Evolutionary conservation across 352 stramenopile genomes (phyloP), one percentile per base, ranked within the genome.

Genomic region (Globisporangium canariense): DNA sequence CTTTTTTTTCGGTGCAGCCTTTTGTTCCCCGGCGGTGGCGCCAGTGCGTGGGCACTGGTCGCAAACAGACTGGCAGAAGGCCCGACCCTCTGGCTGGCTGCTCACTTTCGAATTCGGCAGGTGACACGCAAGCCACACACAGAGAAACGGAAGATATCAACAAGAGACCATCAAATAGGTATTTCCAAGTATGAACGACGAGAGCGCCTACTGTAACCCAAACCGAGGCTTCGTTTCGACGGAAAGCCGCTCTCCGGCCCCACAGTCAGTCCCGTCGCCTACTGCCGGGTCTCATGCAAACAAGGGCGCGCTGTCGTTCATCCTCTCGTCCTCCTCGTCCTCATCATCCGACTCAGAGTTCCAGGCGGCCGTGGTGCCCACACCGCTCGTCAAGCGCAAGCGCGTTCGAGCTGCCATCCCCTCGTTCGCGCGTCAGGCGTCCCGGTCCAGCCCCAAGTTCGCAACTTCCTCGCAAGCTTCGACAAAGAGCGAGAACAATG

Each of bases 221-320:
- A 60, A 60, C 54, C 18, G n/a, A 28, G 32, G 34, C 54, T 20
- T 30, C 10, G 38, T 4, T 9, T 18, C 13, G 38, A 9, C 38
- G 13, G 13, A 8, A 41, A 41, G 36, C 36, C 38, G 10, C 8
- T 45, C 38, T 45, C 38, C 38, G 4, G 10, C 14, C 9, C 53
- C 2, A 18, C 30, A 32, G 30, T 28, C 25, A 28, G 25, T 28
- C 25, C 25, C 25, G 25, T 28, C 52, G 11, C n/a, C 34, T n/a
- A 46, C 30, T 59, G 25, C 34, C 4, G 30, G 1, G 4, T 46
- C 34, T 28, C 30, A 8, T 10, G 30, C 53, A 22, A 60, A 60
- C 54, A 60, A 60, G 22, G 34, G 54, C 0, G 54, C 54, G n/a
- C 54, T 62, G 22, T 62, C 56, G 41, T 62, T 62, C 56, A 62